Evolutionary conservation across 2,329 filamentous ascomycete genomes (phyloP).

Genomic region (Aspergillus arachidicola): DNA sequence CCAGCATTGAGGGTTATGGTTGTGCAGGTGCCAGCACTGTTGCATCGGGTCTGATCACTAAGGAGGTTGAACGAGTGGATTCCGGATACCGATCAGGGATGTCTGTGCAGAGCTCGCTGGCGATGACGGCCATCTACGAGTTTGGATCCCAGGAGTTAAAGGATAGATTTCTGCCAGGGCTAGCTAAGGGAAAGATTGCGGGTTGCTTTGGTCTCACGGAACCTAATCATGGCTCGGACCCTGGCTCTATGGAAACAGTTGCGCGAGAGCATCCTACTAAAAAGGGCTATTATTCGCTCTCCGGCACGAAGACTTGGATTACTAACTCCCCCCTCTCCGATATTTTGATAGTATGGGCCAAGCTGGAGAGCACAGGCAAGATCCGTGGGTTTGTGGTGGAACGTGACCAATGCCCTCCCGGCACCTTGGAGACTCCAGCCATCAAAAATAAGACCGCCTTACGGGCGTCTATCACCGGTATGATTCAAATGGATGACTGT

Average conservation of each 20-base stretch:
- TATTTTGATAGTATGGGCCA: conserved; percentile 87
- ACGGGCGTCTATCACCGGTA: conserved; percentile 89
- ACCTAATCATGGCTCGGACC: conserved; percentile 90
- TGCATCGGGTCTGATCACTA: conserved; percentile 84
- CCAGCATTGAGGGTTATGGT: conserved; percentile 83
- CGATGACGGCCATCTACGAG: conserved; percentile 89
- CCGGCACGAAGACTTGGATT: conserved; percentile 91
- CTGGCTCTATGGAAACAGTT: conserved; percentile 84
- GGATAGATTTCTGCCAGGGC: conserved; percentile 75
- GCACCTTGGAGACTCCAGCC: conserved; percentile 85
- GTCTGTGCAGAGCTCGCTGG: conserved; percentile 90
- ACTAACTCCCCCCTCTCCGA: conserved; percentile 91
- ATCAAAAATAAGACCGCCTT: conserved; percentile 96
- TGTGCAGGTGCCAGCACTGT: conserved; percentile 88
- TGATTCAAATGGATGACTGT: conserved; percentile 93
- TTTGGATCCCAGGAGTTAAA: conserved; percentile 87
- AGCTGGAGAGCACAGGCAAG: conserved; percentile 86
- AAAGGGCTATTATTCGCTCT: conserved; percentile 77
- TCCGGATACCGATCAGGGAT: conserved; percentile 90
- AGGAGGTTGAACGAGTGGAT: conserved; percentile 87
- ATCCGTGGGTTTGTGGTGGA: conserved; percentile 93
- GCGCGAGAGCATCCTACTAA: conserved; percentile 84
- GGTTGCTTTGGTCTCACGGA: conserved; percentile 90
- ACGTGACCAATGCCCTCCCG: conserved; percentile 78
- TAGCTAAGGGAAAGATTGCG: conserved; percentile 80